These are phyloP conservation scores for Aureobasidium sp. DNA, from an alignment of 2,329 filamentous ascomycete species.

Conservation along the genomic window DNA sequence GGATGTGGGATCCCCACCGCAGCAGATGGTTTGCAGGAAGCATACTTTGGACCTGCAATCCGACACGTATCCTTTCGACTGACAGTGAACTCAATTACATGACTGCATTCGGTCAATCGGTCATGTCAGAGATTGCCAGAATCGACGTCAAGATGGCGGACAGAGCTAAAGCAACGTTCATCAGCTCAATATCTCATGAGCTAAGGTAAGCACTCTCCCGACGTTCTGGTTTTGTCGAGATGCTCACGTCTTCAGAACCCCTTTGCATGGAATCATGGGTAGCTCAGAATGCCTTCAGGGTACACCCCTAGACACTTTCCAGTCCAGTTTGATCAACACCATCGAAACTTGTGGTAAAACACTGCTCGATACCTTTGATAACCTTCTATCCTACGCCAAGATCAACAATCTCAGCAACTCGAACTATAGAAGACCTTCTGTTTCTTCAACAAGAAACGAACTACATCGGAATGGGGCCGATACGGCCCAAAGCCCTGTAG, in stretches of 20 bases:
- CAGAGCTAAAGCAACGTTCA: slow-evolving; percentile 29
- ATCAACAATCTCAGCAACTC: slow-evolving; percentile 28
- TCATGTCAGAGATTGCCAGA: slow-evolving; percentile 34
- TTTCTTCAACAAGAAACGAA: neutral
- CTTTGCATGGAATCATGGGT: slow-evolving; percentile 32
- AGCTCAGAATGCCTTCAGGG: slow-evolving; percentile 42
- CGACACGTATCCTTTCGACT: slow-evolving; percentile 29
- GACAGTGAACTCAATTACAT: slow-evolving; percentile 36
- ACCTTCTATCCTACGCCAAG: slow-evolving; percentile 35
- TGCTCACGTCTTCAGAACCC: slow-evolving; percentile 19
- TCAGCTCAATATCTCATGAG: slow-evolving; percentile 11
- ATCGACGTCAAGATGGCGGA: slow-evolving; percentile 35
- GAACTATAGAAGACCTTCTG: slow-evolving; percentile 1
- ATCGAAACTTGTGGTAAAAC: slow-evolving; percentile 30
- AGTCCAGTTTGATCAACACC: slow-evolving; percentile 40
- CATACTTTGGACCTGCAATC: slow-evolving; percentile 36
- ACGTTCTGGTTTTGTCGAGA: neutral
- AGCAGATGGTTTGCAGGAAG: slow-evolving; percentile 18
- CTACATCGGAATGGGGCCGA: neutral
- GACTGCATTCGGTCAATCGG: slow-evolving; percentile 33
- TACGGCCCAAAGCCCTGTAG: slow-evolving; percentile 20
- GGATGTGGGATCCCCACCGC: slow-evolving; percentile 39
- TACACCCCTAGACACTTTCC: slow-evolving; percentile 34
- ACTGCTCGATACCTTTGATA: slow-evolving; percentile 29
- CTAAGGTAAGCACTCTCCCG: neutral